phyloP scores from a whole-genome alignment of 495 filamentous ascomycete species.

The Parachaetomium inaequale region DNA sequence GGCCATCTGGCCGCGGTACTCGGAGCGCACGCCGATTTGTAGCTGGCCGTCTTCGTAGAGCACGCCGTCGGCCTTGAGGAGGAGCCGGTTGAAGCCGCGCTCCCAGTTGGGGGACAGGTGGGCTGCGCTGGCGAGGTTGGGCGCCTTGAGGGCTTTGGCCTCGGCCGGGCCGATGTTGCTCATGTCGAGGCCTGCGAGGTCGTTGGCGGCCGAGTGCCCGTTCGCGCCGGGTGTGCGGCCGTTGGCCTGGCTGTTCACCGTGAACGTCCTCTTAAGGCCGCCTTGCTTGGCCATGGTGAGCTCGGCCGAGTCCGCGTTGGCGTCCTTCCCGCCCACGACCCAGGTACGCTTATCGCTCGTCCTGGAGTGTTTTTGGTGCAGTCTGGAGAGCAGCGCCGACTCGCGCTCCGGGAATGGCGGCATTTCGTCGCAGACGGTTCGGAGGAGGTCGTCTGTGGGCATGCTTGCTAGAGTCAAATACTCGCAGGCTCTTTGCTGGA shows the following conservation, averaged over 20 bases:
- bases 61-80: conserved; percentile 76
- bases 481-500: conserved; percentile 96
- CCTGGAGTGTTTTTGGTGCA: conserved; percentile 88
- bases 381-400: conserved; percentile 83
- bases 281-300: conserved; percentile 77
- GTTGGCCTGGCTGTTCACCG: conserved; percentile 52
- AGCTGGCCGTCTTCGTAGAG: conserved; percentile 94
- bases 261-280: conserved; percentile 82
- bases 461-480: conserved; percentile 84
- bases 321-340: conserved; percentile 92
- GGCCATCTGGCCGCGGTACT: conserved; percentile 90
- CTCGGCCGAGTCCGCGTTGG: conserved; percentile 76
- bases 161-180: conserved; percentile 52
- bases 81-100: conserved; percentile 78
- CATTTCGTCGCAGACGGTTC: conserved; percentile 98
- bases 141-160: conserved; percentile 54
- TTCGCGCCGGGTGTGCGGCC: conserved; percentile 55
- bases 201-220: conserved; percentile 49
- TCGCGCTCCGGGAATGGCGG: conserved; percentile 94
- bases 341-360: conserved; percentile 93
- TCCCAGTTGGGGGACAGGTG: conserved; percentile 96
- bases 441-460: conserved; percentile 84
- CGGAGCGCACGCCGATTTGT: conserved; percentile 85
- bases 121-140: conserved; percentile 86
- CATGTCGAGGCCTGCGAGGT: conserved; percentile 81